Base-by-base conservation (phyloP, 768 basidiomycete genomes). In the Antrodiella citrinella region DNA sequence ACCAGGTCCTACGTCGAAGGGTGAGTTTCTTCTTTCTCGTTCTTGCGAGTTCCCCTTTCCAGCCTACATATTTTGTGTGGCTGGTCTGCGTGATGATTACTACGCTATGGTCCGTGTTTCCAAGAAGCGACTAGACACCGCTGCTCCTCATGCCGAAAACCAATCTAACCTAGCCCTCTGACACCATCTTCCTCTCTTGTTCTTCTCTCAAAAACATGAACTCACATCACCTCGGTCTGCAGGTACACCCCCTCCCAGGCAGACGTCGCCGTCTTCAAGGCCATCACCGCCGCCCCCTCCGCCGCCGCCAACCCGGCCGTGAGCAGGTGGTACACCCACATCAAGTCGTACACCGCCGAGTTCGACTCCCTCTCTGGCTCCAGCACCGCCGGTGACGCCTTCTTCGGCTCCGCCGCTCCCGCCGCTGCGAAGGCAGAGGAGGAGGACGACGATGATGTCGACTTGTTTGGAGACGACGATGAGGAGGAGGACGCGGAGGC, bases 51-150 rank as follows among this genome's bases (percentile, higher is more conserved):
- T 35, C 30, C 7, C 30, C 47, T 26, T 44, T 45, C 39, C 40
- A 38, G 44, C 38, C 47, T 26, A 22, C 47, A 41, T 25, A 25
- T 26, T 44, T 35, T 57, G 54, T 51, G 51, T 57, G 54, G 21
- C 54, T n/a, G n/a, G n/a, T 47, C 54, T 52, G 49, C 52, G 52
- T 54, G 62, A 59, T 76, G 84, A 90, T 87, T 86, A 88, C 57
- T 59, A 72, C 65, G 86, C 86, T 86, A 86, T 90, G 90, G 89
- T 91, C 88, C 89, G 89, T 90, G 88, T 91, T 91, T 87, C 89
- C 80, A 82, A 91, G 86, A 81, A 80, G 85, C 82, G 86, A 82
- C 74, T 84, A 92, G 89, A 91, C 84, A 86, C 78, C 87, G 84
- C 85, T 81, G 78, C 69, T 70, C 69, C 73, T 77, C 66, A 72